Evolutionary conservation across 306 rosid species (phyloP).

Genomic region (Quercus bicolor): DNA sequence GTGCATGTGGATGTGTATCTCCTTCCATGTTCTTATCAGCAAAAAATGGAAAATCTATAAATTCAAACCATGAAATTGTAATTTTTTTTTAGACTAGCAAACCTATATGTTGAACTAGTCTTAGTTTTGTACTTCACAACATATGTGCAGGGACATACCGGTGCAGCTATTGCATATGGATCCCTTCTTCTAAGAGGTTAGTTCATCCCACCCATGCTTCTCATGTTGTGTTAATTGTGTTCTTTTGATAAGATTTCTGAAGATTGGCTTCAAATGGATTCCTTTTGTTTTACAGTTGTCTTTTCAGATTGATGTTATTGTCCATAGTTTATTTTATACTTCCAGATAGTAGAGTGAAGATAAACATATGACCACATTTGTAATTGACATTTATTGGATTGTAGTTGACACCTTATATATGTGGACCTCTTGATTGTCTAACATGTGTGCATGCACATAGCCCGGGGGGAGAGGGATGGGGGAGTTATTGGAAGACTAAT

Average conservation of each 20-base stretch:
- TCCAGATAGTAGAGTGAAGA: neutral
- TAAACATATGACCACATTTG: neutral
- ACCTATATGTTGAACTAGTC: neutral
- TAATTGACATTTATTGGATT: neutral
- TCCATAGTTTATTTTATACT: neutral
- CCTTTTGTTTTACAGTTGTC: neutral
- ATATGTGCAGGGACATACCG: slow-evolving; percentile 73
- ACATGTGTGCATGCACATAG: neutral
- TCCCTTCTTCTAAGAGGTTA: slow-evolving; percentile 91
- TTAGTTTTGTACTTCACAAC: neutral
- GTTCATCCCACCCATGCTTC: slow-evolving; percentile 14
- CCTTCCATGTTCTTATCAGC: neutral
- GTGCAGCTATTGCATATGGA: slow-evolving; percentile 90
- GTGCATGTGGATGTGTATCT: neutral
- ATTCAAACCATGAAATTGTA: neutral
- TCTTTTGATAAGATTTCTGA: neutral
- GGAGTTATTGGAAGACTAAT: neutral
- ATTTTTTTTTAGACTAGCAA: neutral
- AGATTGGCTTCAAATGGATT: neutral
- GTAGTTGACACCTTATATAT: neutral
- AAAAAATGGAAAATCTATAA: neutral
- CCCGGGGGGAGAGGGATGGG: no score
- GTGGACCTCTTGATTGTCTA: neutral
- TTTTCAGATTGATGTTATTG: neutral
- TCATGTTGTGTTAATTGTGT: neutral